Base-by-base conservation (phyloP, 176 grass and related monocot species). In the Pontederia paniculata region DNA sequence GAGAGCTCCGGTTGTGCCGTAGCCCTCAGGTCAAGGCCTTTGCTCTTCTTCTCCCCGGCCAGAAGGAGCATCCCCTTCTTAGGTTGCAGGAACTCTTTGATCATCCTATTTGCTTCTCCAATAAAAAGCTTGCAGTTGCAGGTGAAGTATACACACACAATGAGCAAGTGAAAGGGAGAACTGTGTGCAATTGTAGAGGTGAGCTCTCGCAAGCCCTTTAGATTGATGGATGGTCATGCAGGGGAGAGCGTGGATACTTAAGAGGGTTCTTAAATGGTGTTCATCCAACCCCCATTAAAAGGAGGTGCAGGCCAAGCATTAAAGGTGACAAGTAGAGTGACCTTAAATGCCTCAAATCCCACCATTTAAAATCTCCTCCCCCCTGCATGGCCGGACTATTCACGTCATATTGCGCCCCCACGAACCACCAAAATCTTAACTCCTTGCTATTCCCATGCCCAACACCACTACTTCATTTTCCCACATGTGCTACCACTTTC, bases 251-350 rank as follows among this genome's bases (percentile, higher is more conserved):
- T 76, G 73, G 57, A 50, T 44, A 76, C 65, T 76, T 60, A 76
- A 63, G 53, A 25, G 43, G 53, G 45, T 63, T 56, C 57, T 76
- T 76, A 60, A 76, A 76, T 76, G 73, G 60, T 4, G n/a, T 76
- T 76, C 73, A 76, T 76, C 73, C 73, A 76, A 76, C 73, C 70
- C 48, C 50, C 64, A 51, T 61, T 76, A 68, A 76, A 76, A 57
- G 68, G 55, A 21, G 31, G 73, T 63, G 73, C 45, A 76, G 73
- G 52, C 73, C 54, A 37, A 67, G 73, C 73, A 76, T 76, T 76
- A 76, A 76, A 76, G 22, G 42, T 54, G 73, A 76, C 62, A 74
- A 65, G 60, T 22, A 74, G 43, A 49, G 65, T 52, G 62, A 66
- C 63, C 67, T 63, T 66, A 61, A 61, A 55, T 76, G 63, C 53